phyloP scores from a whole-genome alignment of 306 rosid species.

The Vicia sativa region DNA sequence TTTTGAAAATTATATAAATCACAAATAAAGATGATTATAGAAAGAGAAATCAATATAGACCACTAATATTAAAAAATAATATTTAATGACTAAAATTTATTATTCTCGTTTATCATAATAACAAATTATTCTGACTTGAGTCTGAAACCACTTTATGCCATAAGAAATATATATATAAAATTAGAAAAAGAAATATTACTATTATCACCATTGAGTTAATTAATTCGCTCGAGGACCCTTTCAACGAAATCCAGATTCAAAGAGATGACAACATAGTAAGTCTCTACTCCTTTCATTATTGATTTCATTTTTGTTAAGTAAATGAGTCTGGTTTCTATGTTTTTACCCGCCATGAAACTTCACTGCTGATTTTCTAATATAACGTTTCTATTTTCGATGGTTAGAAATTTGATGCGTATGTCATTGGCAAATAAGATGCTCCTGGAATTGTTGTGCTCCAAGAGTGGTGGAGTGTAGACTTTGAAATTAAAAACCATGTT shows the following conservation, averaged over 20 bases:
- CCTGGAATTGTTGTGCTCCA: constrained; percentile 92
- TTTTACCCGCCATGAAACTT: constrained; percentile 22
- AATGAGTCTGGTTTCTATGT: constrained; percentile 11
- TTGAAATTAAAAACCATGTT: constrained; percentile 83
- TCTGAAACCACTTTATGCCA: too few species aligned
- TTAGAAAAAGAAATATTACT: too few species aligned
- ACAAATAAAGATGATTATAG: too few species aligned
- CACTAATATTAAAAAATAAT: too few species aligned
- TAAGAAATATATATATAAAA: too few species aligned
- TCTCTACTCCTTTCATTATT: neutral
- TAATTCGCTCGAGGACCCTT: constrained; percentile 34
- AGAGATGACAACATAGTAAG: constrained; percentile 73
- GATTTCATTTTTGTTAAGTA: neutral
- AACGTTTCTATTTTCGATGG: constrained; percentile 25
- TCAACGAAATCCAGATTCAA: constrained; percentile 79
- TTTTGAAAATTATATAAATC: too few species aligned
- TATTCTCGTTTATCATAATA: too few species aligned
- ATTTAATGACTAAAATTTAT: too few species aligned
- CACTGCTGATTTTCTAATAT: constrained; percentile 22
- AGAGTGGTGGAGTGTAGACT: constrained; percentile 98
- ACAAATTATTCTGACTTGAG: too few species aligned
- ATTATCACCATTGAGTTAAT: too few species aligned
- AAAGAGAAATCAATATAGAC: too few species aligned
- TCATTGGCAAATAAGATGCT: constrained; percentile 76
- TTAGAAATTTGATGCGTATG: constrained; percentile 81